Evolutionary conservation across 2,329 filamentous ascomycete genomes (phyloP), one percentile per base, ranked within the genome.

Genomic region (Nannizzia gypsea): DNA sequence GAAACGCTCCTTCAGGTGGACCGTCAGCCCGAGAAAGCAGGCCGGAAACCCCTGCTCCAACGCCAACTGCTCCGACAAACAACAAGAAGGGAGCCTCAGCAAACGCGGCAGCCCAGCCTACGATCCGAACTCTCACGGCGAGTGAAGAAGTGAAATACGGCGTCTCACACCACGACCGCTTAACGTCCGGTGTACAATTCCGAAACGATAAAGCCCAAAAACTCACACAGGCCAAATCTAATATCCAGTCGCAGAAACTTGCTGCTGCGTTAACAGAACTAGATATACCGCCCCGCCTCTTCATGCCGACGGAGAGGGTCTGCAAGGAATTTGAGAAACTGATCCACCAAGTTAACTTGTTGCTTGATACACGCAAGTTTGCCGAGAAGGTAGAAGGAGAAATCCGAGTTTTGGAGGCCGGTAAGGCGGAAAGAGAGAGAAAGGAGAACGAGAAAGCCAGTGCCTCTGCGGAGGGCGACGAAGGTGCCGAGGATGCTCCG

Each of bases 141-240:
- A 83, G 88, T 65, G 87, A 95, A 73, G 86, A 91, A 74, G 74
- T 82, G 64, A 81, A 87, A 36, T 97, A 92, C 69, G 93, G 92
- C 63, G 87, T 99, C 8, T 83, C 87, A 6, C 84, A 89, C 65
- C 87, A 92, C 64, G 92, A 97, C 60, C 88, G 92, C 28, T 80
- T 96, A 42, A 85, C 87, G 1, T 87, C 86, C 6, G 92, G 93
- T 5, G 89, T 96, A 38, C 87, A 89, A 13, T 97, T 97, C 80
- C 88, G 92, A 11, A 90, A 90, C 64, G 77, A 79, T 63, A 76
- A 75, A 62, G 75, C 77, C 55, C 74, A 76, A 60, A 77, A 78
- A 62, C 72, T 78, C 58, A 77, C 76, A 2, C 76, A 78, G 63
- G 77, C 77, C 34, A 79, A 79, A 65, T 78, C 76, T 31, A 77